Percentiles rank a stretch among this genome's conserved stretches.
Evolutionary conservation across 2,329 filamentous ascomycete genomes (phyloP).

Genomic region (Colletotrichum lindemuthianum): DNA sequence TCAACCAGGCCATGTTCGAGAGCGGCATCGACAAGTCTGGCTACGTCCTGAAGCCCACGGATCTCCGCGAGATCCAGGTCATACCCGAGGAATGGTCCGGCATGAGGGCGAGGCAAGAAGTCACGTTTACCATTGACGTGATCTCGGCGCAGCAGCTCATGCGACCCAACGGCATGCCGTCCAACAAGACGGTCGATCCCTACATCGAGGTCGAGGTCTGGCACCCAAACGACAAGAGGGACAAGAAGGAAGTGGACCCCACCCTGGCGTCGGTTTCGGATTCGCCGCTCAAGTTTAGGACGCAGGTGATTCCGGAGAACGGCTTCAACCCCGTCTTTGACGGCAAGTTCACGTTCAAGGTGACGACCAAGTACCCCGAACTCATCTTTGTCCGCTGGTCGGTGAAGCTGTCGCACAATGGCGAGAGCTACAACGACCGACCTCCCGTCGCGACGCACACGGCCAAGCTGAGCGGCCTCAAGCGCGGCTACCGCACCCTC

Average conservation of each 20-base stretch:
- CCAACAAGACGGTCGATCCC: conserved; percentile 82
- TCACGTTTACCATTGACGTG: conserved; percentile 87
- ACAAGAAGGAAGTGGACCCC: conserved; percentile 81
- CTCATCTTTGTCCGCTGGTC: conserved; percentile 94
- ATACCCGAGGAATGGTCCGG: conserved; percentile 62
- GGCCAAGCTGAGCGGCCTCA: conserved; percentile 88
- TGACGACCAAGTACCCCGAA: conserved; percentile 94
- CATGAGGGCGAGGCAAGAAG: conserved; percentile 82
- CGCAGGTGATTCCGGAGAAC: conserved; percentile 84
- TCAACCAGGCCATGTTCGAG: conserved; percentile 98
- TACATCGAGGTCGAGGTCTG: conserved; percentile 97
- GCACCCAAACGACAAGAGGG: conserved; percentile 90
- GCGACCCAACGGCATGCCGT: conserved; percentile 77
- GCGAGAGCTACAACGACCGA: conserved; percentile 72
- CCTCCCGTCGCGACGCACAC: conserved; percentile 86
- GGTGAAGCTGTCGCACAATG: conserved; percentile 86
- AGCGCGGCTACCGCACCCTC: conserved; percentile 91
- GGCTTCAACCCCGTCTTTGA: conserved; percentile 94
- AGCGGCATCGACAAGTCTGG: conserved; percentile 86
- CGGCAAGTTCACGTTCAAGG: conserved; percentile 79
- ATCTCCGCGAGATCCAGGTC: conserved; percentile 78
- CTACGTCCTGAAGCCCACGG: conserved; percentile 92
- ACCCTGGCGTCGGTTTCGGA: conserved; percentile 56
- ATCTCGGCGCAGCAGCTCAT: conserved; percentile 96
- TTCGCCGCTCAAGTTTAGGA: conserved; percentile 80